Conservation (phyloP, 371 early-diverging fungal genomes). For the Rhizomucor pusillus region DNA sequence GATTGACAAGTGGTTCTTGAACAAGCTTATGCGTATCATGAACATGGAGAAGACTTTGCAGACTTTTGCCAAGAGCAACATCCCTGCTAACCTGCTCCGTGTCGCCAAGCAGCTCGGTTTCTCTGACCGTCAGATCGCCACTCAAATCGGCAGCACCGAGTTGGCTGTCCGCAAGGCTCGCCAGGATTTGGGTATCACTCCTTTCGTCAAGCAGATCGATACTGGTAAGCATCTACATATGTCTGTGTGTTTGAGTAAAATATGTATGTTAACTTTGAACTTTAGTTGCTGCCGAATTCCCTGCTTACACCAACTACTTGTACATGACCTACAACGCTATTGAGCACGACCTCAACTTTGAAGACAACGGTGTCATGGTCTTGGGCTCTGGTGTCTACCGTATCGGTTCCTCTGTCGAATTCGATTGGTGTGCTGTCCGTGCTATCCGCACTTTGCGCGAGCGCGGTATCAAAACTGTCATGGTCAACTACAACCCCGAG, state of each 20-base stretch:
- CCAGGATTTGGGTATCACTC: conserved; percentile 67
- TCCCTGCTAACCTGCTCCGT: conserved; percentile 56
- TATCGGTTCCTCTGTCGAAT: conserved; percentile 92
- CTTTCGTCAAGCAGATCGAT: conserved; percentile 91
- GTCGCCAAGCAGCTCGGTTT: conserved; percentile 86
- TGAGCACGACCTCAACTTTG: conserved; percentile 78
- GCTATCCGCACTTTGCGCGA: conserved; percentile 79
- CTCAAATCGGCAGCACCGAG: conserved; percentile 54
- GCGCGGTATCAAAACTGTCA: conserved; percentile 81
- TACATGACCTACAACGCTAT: conserved; percentile 92
- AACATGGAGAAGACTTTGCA: conserved; percentile 56
- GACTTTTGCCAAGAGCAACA: conserved; percentile 36
- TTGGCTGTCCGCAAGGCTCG: conserved; percentile 66
- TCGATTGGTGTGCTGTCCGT: conserved; percentile 92
- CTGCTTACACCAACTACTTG: conserved; percentile 89
- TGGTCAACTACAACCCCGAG: conserved; percentile 98
- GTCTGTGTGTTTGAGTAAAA: conserved; percentile 50
- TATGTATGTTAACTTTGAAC: no score
- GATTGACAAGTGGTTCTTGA: conserved; percentile 95
- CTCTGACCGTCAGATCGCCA: conserved; percentile 84
- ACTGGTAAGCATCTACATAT: conserved; percentile 86
- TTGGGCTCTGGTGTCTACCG: conserved; percentile 96
- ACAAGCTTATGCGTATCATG: conserved; percentile 88
- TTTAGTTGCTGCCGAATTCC: conserved; percentile 90
- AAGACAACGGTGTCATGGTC: conserved; percentile 89